Conservation (phyloP, 306 rosid species). For the Sicyos baderoa region DNA sequence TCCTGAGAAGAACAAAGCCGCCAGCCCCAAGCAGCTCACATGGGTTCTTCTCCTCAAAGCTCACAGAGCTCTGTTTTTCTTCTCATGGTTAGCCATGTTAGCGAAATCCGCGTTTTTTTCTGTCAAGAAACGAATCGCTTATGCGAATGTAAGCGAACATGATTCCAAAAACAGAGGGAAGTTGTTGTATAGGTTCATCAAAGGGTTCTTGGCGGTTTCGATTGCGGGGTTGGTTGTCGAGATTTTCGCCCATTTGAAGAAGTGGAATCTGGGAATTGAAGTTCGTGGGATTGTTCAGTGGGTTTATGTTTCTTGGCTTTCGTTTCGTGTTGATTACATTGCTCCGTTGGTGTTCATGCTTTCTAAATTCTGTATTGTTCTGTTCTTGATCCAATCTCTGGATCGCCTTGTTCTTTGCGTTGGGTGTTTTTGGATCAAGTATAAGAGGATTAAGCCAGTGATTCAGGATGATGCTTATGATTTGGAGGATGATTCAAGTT, state of each 20-base stretch:
- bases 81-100: constrained; percentile 63
- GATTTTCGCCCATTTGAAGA: constrained; percentile 66
- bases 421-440: no score
- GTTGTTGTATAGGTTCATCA: constrained; percentile 65
- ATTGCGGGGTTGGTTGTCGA: constrained; percentile 54
- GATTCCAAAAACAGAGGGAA: constrained; percentile 51
- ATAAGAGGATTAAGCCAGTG: no score
- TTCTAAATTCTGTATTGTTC: no score
- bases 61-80: constrained; percentile 48
- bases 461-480: no score
- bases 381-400: no score
- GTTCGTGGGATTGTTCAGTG: no score
- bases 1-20: constrained; percentile 55
- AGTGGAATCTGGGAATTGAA: constrained; percentile 77
- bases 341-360: no score
- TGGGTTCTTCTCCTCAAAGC: constrained; percentile 85
- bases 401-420: no score
- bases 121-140: constrained; percentile 58
- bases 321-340: no score
- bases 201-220: constrained; percentile 52
- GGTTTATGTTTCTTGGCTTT: no score
- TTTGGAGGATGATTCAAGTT: no score
- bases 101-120: constrained; percentile 31
- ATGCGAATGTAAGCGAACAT: constrained; percentile 44
- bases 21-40: constrained; percentile 67